Conservation (phyloP, 2,329 filamentous ascomycete genomes). For the Amylocarpus encephaloides region DNA sequence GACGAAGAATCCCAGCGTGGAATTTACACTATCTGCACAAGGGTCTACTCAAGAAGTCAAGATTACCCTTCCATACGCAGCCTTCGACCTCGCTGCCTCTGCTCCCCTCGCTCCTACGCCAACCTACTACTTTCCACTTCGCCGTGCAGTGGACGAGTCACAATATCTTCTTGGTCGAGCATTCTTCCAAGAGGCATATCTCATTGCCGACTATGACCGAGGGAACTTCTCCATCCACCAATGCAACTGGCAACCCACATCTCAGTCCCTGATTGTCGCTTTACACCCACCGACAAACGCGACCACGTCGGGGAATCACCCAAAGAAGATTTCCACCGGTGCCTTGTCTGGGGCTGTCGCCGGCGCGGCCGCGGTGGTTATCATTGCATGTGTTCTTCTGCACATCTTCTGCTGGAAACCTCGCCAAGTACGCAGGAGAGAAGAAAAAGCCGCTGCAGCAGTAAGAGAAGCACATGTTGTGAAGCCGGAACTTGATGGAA, state of each 20-base stretch:
- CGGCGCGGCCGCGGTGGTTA: not conserved
- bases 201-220: conserved; percentile 35
- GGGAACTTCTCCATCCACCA: conserved; percentile 34
- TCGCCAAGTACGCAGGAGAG: not conserved
- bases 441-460: not conserved
- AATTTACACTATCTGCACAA: conserved; percentile 23
- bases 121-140: conserved; percentile 26
- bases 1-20: conserved; percentile 24
- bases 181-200: conserved; percentile 31
- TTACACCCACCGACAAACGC: conserved; percentile 1
- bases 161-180: conserved; percentile 25
- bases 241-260: conserved; percentile 32
- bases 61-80: conserved; percentile 25
- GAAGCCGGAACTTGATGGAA: conserved; percentile 6
- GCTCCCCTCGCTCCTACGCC: conserved; percentile 9
- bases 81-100: conserved; percentile 29
- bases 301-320: conserved; percentile 22
- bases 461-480: not conserved
- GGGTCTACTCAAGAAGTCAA: conserved; percentile 9
- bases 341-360: conserved; percentile 15
- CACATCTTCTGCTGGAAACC: conserved; percentile 3
- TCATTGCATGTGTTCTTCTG: not conserved
- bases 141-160: conserved; percentile 15
- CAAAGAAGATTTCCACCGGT: not conserved
- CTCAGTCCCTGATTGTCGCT: conserved; percentile 16